Evolutionary conservation across 31 red algal genomes (phyloP).

Genomic region (Odonthalia washingtoniensis): DNA sequence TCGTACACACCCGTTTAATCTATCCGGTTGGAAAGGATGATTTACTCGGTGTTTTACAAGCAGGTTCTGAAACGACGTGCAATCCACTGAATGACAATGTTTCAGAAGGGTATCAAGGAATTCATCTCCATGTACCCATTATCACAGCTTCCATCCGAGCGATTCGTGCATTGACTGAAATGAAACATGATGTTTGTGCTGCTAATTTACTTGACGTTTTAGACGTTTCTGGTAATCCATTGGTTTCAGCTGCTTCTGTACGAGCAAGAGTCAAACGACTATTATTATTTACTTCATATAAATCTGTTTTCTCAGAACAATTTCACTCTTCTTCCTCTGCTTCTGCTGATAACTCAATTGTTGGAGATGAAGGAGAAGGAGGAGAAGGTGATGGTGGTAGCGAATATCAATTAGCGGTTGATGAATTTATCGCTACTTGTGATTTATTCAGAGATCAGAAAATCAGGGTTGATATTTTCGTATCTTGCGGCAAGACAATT

Average conservation of each 20-base stretch:
- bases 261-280: slow-evolving; percentile 33
- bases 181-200: background rate
- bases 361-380: too few relatives aligned
- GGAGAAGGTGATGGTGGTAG: too few relatives aligned
- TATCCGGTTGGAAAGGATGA: slow-evolving; percentile 52
- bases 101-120: slow-evolving; percentile 32
- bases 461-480: slow-evolving; percentile 47
- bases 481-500: slow-evolving; percentile 18
- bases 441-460: slow-evolving; percentile 30
- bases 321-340: too few relatives aligned
- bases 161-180: slow-evolving; percentile 31
- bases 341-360: slow-evolving; percentile 15
- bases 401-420: too few relatives aligned
- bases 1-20: slow-evolving; percentile 60
- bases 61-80: slow-evolving; percentile 35
- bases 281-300: slow-evolving; percentile 55
- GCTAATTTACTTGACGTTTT: slow-evolving; percentile 61
- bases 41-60: slow-evolving; percentile 45
- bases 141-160: slow-evolving; percentile 30
- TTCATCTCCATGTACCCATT: slow-evolving; percentile 46
- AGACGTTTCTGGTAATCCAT: slow-evolving; percentile 50
- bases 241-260: slow-evolving; percentile 29
- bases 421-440: background rate
- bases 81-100: slow-evolving; percentile 46
- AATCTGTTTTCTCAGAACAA: background rate